Evolutionary conservation across 305 asterid species (phyloP), one percentile per base, ranked within the genome.

Genomic region (Nicotiana rustica): DNA sequence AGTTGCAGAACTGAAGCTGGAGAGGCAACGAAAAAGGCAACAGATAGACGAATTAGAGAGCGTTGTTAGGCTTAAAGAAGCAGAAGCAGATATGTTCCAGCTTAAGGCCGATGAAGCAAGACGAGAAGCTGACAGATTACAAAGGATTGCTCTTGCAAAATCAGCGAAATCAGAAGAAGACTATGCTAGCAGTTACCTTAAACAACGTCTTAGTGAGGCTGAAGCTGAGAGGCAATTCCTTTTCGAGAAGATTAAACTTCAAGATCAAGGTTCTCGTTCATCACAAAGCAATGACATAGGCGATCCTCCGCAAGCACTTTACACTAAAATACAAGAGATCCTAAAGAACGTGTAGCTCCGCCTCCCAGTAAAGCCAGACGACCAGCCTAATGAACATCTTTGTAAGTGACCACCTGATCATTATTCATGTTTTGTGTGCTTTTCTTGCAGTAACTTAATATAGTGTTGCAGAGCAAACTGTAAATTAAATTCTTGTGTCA

Each of bases 11-110:
- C 89, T 95, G 4, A 91, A 95, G 86, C 81, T 89, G 91, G 98
- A 95, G 41, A 88, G 96, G 86, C 97, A 95, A 86, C 87, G 91
- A 81, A 93, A 91, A 86, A 91, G 89, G 90, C 88, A 87, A 73
- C 97, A 93, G 81, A 87, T 90, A 13, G 97, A 94, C 31, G 96
- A 94, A 81, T 93, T 93, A 4, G 97, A 94, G 66, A 90, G 97
- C 77, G 91, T 94, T 4, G 93, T 92, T 55, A 86, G 97, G 70
- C 97, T 94, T 68, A 93, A 92, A 84, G 90, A 89, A 86, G 97
- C 97, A 1, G 98, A 94, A 83, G 97, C 97, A 14, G 97, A 91
- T 21, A 94, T 93, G 98, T 94, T 94, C 38, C 97, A 93, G 83
- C 85, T 88, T 14, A 94, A 94, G 85, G 98, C 97, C 38, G 91